Evolutionary conservation across 805 yeast genomes (phyloP).

Genomic region (Nadsonia fulvescens): DNA sequence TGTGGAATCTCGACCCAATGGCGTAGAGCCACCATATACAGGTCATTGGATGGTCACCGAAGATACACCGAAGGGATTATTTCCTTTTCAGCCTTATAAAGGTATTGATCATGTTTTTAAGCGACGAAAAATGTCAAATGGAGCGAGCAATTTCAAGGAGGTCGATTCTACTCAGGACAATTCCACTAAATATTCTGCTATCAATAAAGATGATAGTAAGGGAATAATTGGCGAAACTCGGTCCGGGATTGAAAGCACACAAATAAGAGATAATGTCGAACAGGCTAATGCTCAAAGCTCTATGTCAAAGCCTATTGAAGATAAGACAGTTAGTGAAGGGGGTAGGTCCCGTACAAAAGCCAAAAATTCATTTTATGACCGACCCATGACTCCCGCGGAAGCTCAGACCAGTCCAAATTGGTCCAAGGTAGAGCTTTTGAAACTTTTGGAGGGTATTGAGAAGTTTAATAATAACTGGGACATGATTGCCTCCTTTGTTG

Average conservation of each 20-base stretch:
- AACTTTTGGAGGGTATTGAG: constrained; percentile 44
- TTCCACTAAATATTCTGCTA: constrained; percentile 1
- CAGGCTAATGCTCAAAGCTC: too few species aligned
- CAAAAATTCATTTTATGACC: too few species aligned
- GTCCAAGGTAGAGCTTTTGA: constrained; percentile 45
- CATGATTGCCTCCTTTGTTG: constrained; percentile 47
- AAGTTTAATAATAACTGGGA: constrained; percentile 63
- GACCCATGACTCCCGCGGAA: constrained; percentile 22
- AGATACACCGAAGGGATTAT: constrained; percentile 84
- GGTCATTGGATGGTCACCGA: constrained; percentile 61
- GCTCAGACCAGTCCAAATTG: constrained; percentile 29
- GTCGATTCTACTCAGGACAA: constrained; percentile 18
- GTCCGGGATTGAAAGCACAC: constrained; percentile 6
- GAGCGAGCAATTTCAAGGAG: constrained; percentile 1
- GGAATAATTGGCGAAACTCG: constrained; percentile 6
- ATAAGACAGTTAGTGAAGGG: too few species aligned
- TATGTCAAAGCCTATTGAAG: too few species aligned
- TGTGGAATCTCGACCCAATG: constrained; percentile 46
- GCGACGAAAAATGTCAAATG: constrained; percentile 3
- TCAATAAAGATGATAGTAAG: constrained; percentile 4
- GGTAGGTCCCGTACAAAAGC: too few species aligned
- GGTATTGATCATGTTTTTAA: constrained; percentile 32
- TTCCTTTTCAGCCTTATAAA: constrained; percentile 66
- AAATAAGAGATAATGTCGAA: too few species aligned
- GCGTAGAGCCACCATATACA: constrained; percentile 54